Percentiles rank a stretch among this genome's conserved stretches.
phyloP scores from a whole-genome alignment of 768 basidiomycete genomes.

The Pleurotus tuber-regium region DNA sequence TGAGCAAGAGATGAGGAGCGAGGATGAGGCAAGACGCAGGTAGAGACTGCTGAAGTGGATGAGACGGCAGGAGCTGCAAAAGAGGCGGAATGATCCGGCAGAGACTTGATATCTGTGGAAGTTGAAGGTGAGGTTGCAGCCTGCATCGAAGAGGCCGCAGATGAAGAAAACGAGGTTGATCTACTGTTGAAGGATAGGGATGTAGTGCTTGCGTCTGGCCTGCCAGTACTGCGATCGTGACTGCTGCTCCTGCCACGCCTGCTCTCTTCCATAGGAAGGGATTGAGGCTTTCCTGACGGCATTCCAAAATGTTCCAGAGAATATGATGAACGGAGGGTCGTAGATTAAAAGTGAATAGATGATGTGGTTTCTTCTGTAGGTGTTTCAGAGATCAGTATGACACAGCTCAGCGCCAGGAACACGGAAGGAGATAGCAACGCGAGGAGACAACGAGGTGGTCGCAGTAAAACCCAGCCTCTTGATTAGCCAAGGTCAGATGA shows the following conservation, averaged over 20 bases:
- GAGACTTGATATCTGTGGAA: constrained; percentile 37
- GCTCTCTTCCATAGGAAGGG: constrained; percentile 4
- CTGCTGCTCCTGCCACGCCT: constrained; percentile 4
- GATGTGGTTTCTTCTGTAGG: constrained; percentile 6
- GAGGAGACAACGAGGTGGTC: constrained; percentile 8
- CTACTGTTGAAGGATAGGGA: constrained; percentile 38
- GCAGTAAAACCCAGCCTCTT: neutral
- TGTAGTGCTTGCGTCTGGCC: constrained; percentile 32
- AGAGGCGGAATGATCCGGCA: constrained; percentile 39
- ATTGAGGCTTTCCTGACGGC: neutral
- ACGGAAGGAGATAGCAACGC: neutral
- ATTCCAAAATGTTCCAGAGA: constrained; percentile 6
- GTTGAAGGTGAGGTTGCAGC: constrained; percentile 24
- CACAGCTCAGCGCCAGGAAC: neutral
- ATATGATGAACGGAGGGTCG: constrained; percentile 1
- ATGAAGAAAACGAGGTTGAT: constrained; percentile 44
- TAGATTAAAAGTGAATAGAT: constrained; percentile 4
- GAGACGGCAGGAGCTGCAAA: constrained; percentile 18
- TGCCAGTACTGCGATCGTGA: constrained; percentile 24
- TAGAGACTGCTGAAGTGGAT: constrained; percentile 9
- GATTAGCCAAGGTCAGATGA: constrained; percentile 5
- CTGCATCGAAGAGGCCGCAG: constrained; percentile 37
- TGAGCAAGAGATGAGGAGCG: constrained; percentile 15
- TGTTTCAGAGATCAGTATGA: too few species aligned
- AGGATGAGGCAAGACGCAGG: constrained; percentile 13